A percentile compares a stretch with the other conserved stretches of the same genome.
Evolutionary conservation across 495 filamentous ascomycete species (phyloP).

Genomic region (Delitschia confertaspora): DNA sequence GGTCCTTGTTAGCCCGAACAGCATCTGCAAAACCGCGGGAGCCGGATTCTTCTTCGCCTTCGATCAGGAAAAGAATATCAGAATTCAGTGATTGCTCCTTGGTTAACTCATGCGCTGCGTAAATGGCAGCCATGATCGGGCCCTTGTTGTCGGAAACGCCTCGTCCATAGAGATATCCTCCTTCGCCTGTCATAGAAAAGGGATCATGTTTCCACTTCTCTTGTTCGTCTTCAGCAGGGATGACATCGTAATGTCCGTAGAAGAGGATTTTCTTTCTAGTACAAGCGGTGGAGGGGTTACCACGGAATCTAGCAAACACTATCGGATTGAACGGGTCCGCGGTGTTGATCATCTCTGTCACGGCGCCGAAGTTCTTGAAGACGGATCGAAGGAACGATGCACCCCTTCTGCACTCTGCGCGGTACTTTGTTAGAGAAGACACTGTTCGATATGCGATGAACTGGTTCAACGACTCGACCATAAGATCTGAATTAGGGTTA

Average conservation of each 20-base stretch:
- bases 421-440: constrained; percentile 71
- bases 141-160: constrained; percentile 97
- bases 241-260: constrained; percentile 98
- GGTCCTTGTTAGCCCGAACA: constrained; percentile 64
- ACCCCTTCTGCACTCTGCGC: constrained; percentile 83
- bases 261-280: constrained; percentile 81
- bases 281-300: constrained; percentile 46
- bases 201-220: constrained; percentile 79
- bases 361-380: constrained; percentile 82
- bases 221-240: constrained; percentile 70
- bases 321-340: constrained; percentile 68
- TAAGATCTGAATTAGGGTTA: constrained; percentile 48
- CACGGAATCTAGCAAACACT: constrained; percentile 78
- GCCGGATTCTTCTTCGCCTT: constrained; percentile 94
- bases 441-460: constrained; percentile 87
- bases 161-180: constrained; percentile 94
- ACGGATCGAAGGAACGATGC: constrained; percentile 81
- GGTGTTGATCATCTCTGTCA: constrained; percentile 74
- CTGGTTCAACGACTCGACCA: constrained; percentile 71
- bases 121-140: constrained; percentile 83
- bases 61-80: constrained; percentile 87
- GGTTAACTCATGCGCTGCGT: constrained; percentile 79
- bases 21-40: constrained; percentile 80
- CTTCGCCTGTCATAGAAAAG: constrained; percentile 72
- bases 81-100: constrained; percentile 68